Percentiles rank a stretch among this genome's conserved stretches.
Evolutionary conservation across 1,284 basidiomycete genomes (phyloP).

Genomic region (Exobasidium rhododendri): DNA sequence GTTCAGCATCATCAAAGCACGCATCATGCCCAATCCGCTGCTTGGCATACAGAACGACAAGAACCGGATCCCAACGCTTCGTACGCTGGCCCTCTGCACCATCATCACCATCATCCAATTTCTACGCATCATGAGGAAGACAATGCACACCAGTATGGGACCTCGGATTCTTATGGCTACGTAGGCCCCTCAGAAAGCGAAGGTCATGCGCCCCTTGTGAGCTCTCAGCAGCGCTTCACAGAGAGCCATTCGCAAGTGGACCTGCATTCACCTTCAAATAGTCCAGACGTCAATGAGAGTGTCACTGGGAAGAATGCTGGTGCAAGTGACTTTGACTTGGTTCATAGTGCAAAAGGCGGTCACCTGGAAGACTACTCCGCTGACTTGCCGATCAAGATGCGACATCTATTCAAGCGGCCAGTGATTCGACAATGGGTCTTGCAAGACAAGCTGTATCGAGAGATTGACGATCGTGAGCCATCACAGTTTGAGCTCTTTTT

Average conservation of each 20-base stretch:
- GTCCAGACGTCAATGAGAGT: slow-evolving; percentile 6
- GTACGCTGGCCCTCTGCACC: slow-evolving; percentile 14
- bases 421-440: slow-evolving; percentile 53
- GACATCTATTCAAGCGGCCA: slow-evolving; percentile 49
- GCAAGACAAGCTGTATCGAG: slow-evolving; percentile 46
- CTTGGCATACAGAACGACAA: slow-evolving; percentile 17
- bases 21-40: slow-evolving; percentile 9
- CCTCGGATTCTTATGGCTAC: neutral
- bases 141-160: neutral
- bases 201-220: neutral
- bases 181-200: neutral
- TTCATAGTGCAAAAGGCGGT: slow-evolving; percentile 7
- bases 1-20: neutral
- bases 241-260: neutral
- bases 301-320: neutral
- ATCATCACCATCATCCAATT: neutral
- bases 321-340: slow-evolving; percentile 11
- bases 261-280: neutral
- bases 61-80: slow-evolving; percentile 12
- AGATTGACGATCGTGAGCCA: slow-evolving; percentile 45
- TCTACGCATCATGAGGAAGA: slow-evolving; percentile 3
- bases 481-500: slow-evolving; percentile 54
- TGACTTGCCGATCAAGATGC: slow-evolving; percentile 39
- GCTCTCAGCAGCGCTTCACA: neutral
- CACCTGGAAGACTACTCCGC: slow-evolving; percentile 7